Percentiles rank a stretch among this genome's conserved stretches.
phyloP scores from a whole-genome alignment of 257 asterid genomes.

The Solanum corneliomulleri region DNA sequence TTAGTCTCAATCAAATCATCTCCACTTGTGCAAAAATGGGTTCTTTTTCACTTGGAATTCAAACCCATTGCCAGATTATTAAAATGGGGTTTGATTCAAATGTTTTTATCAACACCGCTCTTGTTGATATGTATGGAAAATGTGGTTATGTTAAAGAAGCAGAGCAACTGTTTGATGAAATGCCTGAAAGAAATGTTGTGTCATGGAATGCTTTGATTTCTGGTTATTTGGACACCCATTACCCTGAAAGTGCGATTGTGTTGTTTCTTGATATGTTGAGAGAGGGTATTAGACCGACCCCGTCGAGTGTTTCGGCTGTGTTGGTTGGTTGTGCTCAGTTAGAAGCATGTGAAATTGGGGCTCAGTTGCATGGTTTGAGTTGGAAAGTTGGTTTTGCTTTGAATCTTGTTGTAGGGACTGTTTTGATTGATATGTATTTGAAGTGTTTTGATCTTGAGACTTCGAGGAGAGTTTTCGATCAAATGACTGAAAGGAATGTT shows the following conservation, averaged over 20 bases:
- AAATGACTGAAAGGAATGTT: slow-evolving; percentile 24
- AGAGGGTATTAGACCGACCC: slow-evolving; percentile 18
- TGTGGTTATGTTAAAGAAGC: slow-evolving; percentile 12
- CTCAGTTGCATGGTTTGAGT: slow-evolving; percentile 42
- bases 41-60: slow-evolving; percentile 18
- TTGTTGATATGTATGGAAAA: slow-evolving; percentile 36
- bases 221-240: slow-evolving; percentile 27
- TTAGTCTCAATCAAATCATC: slow-evolving; percentile 25
- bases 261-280: slow-evolving; percentile 35
- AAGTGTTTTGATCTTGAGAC: slow-evolving; percentile 25
- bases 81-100: slow-evolving; percentile 39
- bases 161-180: slow-evolving; percentile 43
- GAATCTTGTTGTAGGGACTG: slow-evolving; percentile 44
- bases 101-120: slow-evolving; percentile 34
- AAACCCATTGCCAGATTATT: slow-evolving; percentile 32
- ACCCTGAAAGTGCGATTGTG: slow-evolving; percentile 12
- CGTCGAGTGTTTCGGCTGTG: slow-evolving; percentile 32
- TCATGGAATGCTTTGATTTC: slow-evolving; percentile 47
- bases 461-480: slow-evolving; percentile 37
- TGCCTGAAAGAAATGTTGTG: slow-evolving; percentile 31
- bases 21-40: slow-evolving; percentile 30
- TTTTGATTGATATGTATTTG: slow-evolving; percentile 53
- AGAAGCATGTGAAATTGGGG: slow-evolving; percentile 32
- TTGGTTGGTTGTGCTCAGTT: slow-evolving; percentile 37
- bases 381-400: slow-evolving; percentile 35